Base-by-base conservation (phyloP, 768 basidiomycete genomes). In the Astraeus odoratus region DNA sequence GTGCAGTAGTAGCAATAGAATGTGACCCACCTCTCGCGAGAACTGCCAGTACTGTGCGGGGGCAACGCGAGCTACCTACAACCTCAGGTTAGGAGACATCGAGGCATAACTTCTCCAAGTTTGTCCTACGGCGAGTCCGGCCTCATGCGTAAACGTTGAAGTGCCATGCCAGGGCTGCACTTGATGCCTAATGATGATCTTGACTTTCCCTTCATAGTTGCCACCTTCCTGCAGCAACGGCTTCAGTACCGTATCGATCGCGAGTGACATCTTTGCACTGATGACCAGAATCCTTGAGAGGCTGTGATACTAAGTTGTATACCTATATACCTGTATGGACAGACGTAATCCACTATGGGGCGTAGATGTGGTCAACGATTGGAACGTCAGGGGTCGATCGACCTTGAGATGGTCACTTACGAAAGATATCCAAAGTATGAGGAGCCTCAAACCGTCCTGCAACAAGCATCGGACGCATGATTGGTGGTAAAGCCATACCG, bases 1-100 rank as follows among this genome's bases (percentile, higher is more conserved):
- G 25, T 27, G 30, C 38, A 8, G 20, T 34, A 20, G 31, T 29
- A 36, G 47, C 23, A 5, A 8, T n/a, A 13, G 4, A 40, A 38
- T 13, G 19, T 9, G 8, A 56, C 72, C 47, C 57, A 89, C 86
- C 8, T 68, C 71, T 19, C 80, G 69, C 38, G 83, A 80, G 69
- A 83, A 95, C 1, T 69, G 52, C 88, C 90, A 92, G 65, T 86
- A 94, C 18, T 77, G 68, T n/a, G 78, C 73, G 0, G 92, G 90
- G 1, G 86, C 76, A 16, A 76, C 73, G 25, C 77, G 77, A 3
- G 80, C 74, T 27, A 83, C 83, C 83, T 86, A 45, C 5, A n/a
- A 25, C 20, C 34, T 16, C 34, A 37, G 4, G 2, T 39, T 55
- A 8, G 49, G 37, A 5, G 4, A 4, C 16, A n/a, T 7, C 25